Percentiles rank a stretch among this genome's conserved stretches.
Conservation (phyloP, 495 filamentous ascomycete species). For the Hypoxylon cercidicola region DNA sequence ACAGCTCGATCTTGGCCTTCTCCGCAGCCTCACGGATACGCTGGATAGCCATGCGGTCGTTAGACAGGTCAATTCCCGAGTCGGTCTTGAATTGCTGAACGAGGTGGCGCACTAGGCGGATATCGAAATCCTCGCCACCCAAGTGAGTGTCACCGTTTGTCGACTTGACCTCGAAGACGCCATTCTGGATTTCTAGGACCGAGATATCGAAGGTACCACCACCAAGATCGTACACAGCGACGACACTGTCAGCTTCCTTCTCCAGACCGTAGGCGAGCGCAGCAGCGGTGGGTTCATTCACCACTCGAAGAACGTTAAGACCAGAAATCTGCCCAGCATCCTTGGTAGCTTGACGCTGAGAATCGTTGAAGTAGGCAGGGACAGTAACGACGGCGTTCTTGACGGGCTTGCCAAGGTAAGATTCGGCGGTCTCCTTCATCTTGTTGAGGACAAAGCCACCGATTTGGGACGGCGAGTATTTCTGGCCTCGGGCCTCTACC, state of each 20-base stretch:
- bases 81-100: constrained; percentile 97
- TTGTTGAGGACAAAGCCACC: constrained; percentile 97
- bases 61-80: constrained; percentile 87
- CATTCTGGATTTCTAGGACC: constrained; percentile 95
- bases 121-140: constrained; percentile 99
- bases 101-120: constrained; percentile 92
- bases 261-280: constrained; percentile 95
- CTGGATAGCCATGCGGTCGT: constrained; percentile 98
- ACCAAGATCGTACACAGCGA: constrained; percentile 97
- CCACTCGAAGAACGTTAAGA: constrained; percentile 94
- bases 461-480: constrained; percentile 98
- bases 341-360: constrained; percentile 97
- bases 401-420: constrained; percentile 85
- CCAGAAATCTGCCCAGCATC: constrained; percentile 96
- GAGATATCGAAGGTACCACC: constrained; percentile 99
- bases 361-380: constrained; percentile 98
- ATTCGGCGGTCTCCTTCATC: constrained; percentile 98
- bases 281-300: constrained; percentile 96
- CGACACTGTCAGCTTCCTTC: constrained; percentile 88
- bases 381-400: constrained; percentile 98
- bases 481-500: constrained; percentile 94
- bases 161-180: constrained; percentile 98
- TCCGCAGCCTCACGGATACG: constrained; percentile 99
- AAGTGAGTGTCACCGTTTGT: constrained; percentile 99
- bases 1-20: constrained; percentile 99